phyloP scores from a whole-genome alignment of 2,329 filamentous ascomycete genomes.

The Thermomyces lanuginosus region DNA sequence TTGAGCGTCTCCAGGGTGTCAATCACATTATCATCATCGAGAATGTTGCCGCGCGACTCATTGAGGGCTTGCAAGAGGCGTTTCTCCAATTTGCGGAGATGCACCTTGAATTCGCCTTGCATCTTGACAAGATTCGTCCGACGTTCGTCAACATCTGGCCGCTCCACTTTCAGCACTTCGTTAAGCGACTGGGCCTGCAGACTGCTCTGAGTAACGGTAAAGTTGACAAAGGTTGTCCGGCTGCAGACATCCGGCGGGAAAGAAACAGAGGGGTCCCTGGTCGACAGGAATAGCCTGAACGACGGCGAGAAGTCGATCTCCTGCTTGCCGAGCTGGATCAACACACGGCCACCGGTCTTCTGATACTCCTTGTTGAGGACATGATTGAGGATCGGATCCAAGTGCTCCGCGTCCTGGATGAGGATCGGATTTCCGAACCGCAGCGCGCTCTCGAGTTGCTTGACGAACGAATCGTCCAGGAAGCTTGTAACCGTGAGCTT shows the following conservation, averaged over 20 bases:
- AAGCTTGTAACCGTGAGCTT: slow-evolving; percentile 95
- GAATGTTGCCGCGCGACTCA: slow-evolving; percentile 90
- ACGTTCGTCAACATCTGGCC: slow-evolving; percentile 90
- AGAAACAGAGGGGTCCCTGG: slow-evolving; percentile 83
- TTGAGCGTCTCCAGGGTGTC: slow-evolving; percentile 95
- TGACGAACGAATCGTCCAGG: slow-evolving; percentile 92
- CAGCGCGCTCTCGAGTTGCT: slow-evolving; percentile 89
- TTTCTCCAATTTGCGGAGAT: slow-evolving; percentile 88
- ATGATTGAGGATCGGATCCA: slow-evolving; percentile 94
- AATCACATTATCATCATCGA: slow-evolving; percentile 96
- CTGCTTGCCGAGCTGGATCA: slow-evolving; percentile 96
- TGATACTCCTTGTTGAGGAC: slow-evolving; percentile 99
- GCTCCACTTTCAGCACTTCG: slow-evolving; percentile 91
- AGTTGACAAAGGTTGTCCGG: slow-evolving; percentile 97
- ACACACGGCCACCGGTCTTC: slow-evolving; percentile 89
- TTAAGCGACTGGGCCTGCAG: slow-evolving; percentile 95
- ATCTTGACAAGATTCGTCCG: slow-evolving; percentile 96
- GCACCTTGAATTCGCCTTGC: slow-evolving; percentile 98
- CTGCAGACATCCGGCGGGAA: slow-evolving; percentile 97
- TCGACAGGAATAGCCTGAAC: slow-evolving; percentile 90
- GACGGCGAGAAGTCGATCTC: slow-evolving; percentile 97
- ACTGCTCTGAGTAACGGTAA: slow-evolving; percentile 97
- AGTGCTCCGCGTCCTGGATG: slow-evolving; percentile 92
- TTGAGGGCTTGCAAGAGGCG: slow-evolving; percentile 86
- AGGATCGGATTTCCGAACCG: slow-evolving; percentile 97